phyloP scores from a whole-genome alignment of 2,329 filamentous ascomycete genomes.

The Penicillium fuscoglaucum region DNA sequence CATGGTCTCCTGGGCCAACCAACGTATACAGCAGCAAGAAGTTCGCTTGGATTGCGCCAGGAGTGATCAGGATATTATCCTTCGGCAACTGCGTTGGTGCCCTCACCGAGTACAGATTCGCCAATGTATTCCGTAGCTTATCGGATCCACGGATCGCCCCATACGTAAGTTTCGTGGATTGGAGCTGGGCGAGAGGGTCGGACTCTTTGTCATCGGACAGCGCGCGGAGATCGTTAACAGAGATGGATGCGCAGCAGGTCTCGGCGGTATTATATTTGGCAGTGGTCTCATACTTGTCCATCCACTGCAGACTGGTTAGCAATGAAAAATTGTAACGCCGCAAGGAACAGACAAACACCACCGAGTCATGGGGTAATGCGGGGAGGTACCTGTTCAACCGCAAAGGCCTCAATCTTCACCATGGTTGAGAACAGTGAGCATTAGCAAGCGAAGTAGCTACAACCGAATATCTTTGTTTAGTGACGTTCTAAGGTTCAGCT shows the following conservation, averaged over 20 bases:
- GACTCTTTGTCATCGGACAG: constrained; percentile 55
- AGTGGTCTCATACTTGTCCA: constrained; percentile 55
- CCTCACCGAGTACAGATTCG: constrained; percentile 63
- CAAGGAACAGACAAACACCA: not conserved
- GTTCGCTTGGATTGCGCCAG: constrained; percentile 81
- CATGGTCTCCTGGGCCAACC: constrained; percentile 74
- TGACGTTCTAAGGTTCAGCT: not conserved
- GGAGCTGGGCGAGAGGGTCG: constrained; percentile 44
- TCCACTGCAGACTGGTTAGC: constrained; percentile 48
- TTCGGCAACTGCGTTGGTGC: constrained; percentile 48
- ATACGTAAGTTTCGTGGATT: constrained; percentile 66
- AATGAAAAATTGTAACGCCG: not conserved
- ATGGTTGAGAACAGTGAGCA: constrained; percentile 24
- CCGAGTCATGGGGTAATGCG: constrained; percentile 31
- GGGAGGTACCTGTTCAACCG: constrained; percentile 65
- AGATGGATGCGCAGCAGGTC: constrained; percentile 58
- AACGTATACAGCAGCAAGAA: constrained; percentile 73
- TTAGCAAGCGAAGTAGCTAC: not conserved
- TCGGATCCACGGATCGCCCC: constrained; percentile 70
- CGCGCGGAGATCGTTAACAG: constrained; percentile 53
- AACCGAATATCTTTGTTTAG: not conserved
- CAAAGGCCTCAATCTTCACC: constrained; percentile 46
- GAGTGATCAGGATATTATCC: constrained; percentile 72
- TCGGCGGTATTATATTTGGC: constrained; percentile 59
- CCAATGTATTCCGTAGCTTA: constrained; percentile 63